A percentile compares a stretch with the other conserved stretches of the same genome.
Evolutionary conservation across 768 basidiomycete genomes (phyloP).

Genomic region (Lactarius pseudohatsudake): DNA sequence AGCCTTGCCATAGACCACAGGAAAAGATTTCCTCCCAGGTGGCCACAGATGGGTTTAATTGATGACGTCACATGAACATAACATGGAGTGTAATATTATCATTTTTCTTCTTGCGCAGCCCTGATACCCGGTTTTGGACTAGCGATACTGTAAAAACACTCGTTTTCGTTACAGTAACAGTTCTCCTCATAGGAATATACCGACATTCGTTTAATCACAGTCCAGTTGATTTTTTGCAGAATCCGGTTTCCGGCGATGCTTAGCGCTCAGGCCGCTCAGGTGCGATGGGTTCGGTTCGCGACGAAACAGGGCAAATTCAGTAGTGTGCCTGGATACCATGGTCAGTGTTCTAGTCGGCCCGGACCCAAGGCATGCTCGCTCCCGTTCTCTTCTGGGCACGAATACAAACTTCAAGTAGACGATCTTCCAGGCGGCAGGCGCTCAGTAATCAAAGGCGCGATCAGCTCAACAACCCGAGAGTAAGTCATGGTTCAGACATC

Average conservation of each 20-base stretch:
- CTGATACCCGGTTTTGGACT: slow-evolving; percentile 8
- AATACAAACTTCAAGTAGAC: background rate
- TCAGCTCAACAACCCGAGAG: background rate
- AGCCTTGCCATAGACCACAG: background rate
- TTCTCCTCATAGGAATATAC: background rate
- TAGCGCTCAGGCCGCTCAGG: background rate
- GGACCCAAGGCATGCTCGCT: too few species aligned
- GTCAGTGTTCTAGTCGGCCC: too few species aligned
- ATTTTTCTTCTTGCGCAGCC: background rate
- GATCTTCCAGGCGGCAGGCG: background rate
- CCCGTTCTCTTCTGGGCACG: too few species aligned
- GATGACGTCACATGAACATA: slow-evolving; percentile 1
- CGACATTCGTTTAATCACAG: background rate
- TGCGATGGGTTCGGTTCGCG: background rate
- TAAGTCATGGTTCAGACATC: background rate
- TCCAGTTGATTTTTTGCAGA: background rate
- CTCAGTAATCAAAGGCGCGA: background rate
- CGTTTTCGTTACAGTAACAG: background rate
- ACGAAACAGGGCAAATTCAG: background rate
- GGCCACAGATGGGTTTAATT: background rate
- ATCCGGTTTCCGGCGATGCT: background rate
- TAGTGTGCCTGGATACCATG: background rate
- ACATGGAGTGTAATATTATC: background rate
- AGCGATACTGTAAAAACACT: background rate
- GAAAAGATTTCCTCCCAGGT: background rate